Base-by-base conservation (phyloP, 257 asterid species). In the Solanum ahanhuiri region DNA sequence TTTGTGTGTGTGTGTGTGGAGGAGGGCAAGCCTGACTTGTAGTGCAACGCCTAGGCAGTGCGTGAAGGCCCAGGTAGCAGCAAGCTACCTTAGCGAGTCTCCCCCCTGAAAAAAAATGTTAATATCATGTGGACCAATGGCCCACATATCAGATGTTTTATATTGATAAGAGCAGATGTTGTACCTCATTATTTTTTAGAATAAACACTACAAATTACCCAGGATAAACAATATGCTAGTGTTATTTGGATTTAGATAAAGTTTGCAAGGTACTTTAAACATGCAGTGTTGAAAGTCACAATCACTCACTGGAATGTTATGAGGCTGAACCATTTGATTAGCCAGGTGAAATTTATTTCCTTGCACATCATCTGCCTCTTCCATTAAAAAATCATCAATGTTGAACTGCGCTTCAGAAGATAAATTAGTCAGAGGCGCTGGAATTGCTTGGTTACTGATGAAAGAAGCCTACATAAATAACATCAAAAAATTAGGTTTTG, bases 261-360 rank as follows among this genome's bases (percentile, higher is more conserved):
- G 58, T 12, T 12, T 39, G 14, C 60, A 23, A 41, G 60, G 83
- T 41, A 76, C 4, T 41, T 39, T 11, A 41, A 11, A 23, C 35
- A 76, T 41, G 34, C 28, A 76, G 51, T 76, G 60, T 76, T 41
- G 58, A 76, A 39, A 37, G 83, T 76, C 79, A 70, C 28, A 18
- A 66, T 41, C 34, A 86, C 88, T 88, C 87, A 90, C 90, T 7
- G 28, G 82, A 51, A 75, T 87, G 73, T 28, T 30, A 85, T 71
- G 66, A 30, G 64, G 64, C 82, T 28, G 58, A 84, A 67, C 54
- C 86, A 84, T 87, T 33, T 87, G 87, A 89, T 64, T 71, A 3
- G 48, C 87, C 34, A 58, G 30, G 51, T 20, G 84, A 28, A 12
- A 83, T 43, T 88, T 82, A 85, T 15, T 58, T 70, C 28, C 83